These are phyloP conservation scores for Fusarium mangiferae DNA, from an alignment of 2,329 filamentous ascomycete species.

Conservation along the genomic window DNA sequence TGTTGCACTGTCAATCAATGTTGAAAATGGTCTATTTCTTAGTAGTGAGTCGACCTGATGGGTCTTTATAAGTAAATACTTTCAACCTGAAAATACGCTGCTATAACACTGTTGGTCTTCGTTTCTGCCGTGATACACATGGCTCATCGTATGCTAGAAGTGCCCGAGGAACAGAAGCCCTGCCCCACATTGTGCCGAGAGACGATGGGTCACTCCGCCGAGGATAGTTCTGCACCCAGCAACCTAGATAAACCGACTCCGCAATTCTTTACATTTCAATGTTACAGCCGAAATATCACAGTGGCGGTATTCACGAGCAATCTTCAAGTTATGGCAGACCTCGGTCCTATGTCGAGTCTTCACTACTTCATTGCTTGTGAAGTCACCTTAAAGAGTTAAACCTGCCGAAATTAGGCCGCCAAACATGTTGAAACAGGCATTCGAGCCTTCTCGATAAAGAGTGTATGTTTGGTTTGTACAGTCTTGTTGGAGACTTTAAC, in stretches of 20 bases:
- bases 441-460: background rate
- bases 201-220: background rate
- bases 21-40: background rate
- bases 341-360: background rate
- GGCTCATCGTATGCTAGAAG: background rate
- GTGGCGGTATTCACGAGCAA: rapidly evolving
- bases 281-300: rapidly evolving
- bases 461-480: rapidly evolving
- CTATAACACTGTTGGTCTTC: background rate
- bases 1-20: background rate
- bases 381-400: background rate
- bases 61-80: background rate
- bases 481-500: background rate
- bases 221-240: background rate
- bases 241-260: background rate
- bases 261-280: background rate
- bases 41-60: rapidly evolving
- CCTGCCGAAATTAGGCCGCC: background rate
- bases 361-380: background rate
- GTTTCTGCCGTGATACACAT: background rate
- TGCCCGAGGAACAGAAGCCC: background rate
- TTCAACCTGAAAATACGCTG: background rate
- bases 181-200: background rate
- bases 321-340: background rate
- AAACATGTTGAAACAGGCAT: background rate